These are phyloP conservation scores for Candida andamanensis DNA, from an alignment of 805 yeast genomes.

Conservation along the genomic window DNA sequence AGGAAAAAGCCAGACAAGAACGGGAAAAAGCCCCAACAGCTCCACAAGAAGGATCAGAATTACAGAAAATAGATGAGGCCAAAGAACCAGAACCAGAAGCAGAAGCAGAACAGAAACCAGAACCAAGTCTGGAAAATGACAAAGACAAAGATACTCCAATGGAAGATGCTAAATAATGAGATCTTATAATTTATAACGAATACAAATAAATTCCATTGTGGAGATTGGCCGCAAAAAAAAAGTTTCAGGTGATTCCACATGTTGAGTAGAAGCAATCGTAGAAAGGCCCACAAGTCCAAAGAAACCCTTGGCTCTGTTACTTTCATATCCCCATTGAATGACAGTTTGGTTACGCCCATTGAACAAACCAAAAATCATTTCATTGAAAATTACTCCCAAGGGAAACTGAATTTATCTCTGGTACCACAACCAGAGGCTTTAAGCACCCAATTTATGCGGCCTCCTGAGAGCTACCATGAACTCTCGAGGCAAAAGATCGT, in stretches of 20 bases:
- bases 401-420: slow-evolving; percentile 51
- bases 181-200: neutral
- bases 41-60: slow-evolving; percentile 14
- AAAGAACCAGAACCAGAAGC: slow-evolving; percentile 13
- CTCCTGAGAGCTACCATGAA: slow-evolving; percentile 59
- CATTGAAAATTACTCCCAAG: slow-evolving; percentile 49
- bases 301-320: neutral
- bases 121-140: slow-evolving; percentile 16
- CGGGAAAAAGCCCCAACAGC: slow-evolving; percentile 47
- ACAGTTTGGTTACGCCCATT: slow-evolving; percentile 17
- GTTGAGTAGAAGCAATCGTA: slow-evolving; percentile 5
- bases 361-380: slow-evolving; percentile 46
- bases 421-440: slow-evolving; percentile 55
- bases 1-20: slow-evolving; percentile 88
- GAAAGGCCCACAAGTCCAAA: neutral
- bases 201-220: neutral
- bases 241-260: neutral
- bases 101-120: slow-evolving; percentile 25
- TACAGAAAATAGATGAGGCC: slow-evolving; percentile 29
- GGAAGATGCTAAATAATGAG: slow-evolving; percentile 9
- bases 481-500: slow-evolving; percentile 40
- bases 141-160: slow-evolving; percentile 13
- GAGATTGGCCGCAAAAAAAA: slow-evolving; percentile 1
- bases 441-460: slow-evolving; percentile 43
- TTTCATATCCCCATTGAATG: slow-evolving; percentile 17